Base-by-base conservation (phyloP, 1,284 basidiomycete species). In the Irpex sp. region DNA sequence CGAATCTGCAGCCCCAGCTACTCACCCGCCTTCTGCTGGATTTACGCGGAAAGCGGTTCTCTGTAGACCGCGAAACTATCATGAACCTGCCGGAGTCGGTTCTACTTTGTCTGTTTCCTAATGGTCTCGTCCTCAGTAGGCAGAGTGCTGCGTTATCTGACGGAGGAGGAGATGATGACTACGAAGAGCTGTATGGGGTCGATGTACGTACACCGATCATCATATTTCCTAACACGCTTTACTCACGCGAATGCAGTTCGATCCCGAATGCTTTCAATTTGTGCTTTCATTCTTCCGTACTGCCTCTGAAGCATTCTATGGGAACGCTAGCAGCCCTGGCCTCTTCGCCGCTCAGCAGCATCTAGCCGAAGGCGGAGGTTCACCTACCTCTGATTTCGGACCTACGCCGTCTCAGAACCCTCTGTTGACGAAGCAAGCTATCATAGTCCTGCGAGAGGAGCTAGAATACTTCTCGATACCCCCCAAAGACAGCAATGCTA, bases 71-170 rank as follows among this genome's bases (percentile, higher is more conserved):
- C 69, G 97, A 98, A 78, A 95, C 93, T 36, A 92, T 99, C 75
- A 98, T 99, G 95, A 95, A 97, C 75, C 82, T 99, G 36, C 97
- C 97, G 6, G 97, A 99, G 84, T 95, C 93, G 31, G 94, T 99
- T 55, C 81, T 99, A 63, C 83, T 99, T 57, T 98, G 97, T 75
- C 83, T 99, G 61, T 99, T 99, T 74, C 97, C 97, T 11, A 98
- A 99, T 72, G 97, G 97, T 8, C 87, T 99, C 67, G 94, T 98
- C 57, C 84, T 99, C 62, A 94, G 91, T 71, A 85, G 94, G 66
- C 94, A 96, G 71, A 90, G 89, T 63, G 86, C 89, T 15, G 84
- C 87, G 19, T 77, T 89, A 64, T 85, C 87, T 31, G 91, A 92
- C 68, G 87, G 82, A 26, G 89, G 86, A 43, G 88, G 88, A 57